phyloP scores from a whole-genome alignment of 2,329 filamentous ascomycete genomes.

The Aspergillus phoenicis region DNA sequence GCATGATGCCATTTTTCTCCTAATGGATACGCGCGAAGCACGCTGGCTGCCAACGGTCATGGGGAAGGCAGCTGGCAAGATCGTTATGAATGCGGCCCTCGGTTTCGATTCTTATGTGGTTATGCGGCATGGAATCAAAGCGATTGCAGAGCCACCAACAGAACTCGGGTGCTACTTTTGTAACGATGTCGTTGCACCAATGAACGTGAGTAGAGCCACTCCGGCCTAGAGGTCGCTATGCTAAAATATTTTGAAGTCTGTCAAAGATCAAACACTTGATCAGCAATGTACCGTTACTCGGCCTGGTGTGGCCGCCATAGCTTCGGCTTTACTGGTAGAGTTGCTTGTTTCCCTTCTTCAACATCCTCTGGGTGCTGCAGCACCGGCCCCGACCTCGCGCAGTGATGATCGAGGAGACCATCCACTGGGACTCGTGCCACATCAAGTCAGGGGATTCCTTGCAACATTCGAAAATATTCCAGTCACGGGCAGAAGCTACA shows the following conservation, averaged over 20 bases:
- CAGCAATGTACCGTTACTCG: conserved; percentile 98
- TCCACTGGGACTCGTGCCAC: conserved; percentile 58
- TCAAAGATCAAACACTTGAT: conserved; percentile 92
- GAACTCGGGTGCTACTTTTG: conserved; percentile 96
- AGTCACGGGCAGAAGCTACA: conserved; percentile 60
- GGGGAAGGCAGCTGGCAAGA: conserved; percentile 88
- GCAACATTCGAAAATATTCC: conserved; percentile 61
- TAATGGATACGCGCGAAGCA: conserved; percentile 95
- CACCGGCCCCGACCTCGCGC: conserved; percentile 40
- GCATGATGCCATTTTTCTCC: conserved; percentile 91
- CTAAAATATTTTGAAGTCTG: conserved; percentile 61
- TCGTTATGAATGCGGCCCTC: conserved; percentile 94
- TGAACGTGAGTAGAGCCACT: conserved; percentile 67
- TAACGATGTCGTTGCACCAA: conserved; percentile 93
- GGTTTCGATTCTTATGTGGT: conserved; percentile 97
- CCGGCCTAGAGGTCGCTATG: conserved; percentile 12
- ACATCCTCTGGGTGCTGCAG: conserved; percentile 63
- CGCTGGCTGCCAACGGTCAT: conserved; percentile 95
- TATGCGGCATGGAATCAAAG: conserved; percentile 85
- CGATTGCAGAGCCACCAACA: conserved; percentile 57
- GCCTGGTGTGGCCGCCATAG: conserved; percentile 87
- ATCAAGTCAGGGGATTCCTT: conserved; percentile 66
- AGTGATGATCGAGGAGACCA: conserved; percentile 44
- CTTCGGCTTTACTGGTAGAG: conserved; percentile 88
- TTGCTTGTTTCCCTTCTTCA: conserved; percentile 85